phyloP scores from a whole-genome alignment of 768 basidiomycete species.

The Agaricus bisporus region DNA sequence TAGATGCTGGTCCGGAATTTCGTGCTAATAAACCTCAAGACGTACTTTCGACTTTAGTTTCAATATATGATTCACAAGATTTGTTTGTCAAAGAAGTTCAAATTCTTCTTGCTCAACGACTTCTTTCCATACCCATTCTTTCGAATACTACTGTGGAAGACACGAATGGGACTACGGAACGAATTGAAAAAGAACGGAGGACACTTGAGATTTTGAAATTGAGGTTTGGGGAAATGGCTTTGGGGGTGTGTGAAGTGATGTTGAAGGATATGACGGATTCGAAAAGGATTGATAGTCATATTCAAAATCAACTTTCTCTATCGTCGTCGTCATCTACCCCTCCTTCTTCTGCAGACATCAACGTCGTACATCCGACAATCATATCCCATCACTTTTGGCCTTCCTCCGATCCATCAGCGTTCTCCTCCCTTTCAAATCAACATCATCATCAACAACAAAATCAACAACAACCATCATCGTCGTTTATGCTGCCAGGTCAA shows the following conservation, averaged over 20 bases:
- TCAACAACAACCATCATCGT: not conserved
- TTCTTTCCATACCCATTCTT: conserved; percentile 56
- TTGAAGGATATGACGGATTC: conserved; percentile 96
- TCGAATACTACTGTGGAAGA: not conserved
- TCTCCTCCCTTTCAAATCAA: too few relatives aligned
- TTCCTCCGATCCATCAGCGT: conserved; percentile 29
- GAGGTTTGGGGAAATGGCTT: conserved; percentile 87
- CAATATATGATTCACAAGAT: conserved; percentile 96
- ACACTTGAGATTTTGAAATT: conserved; percentile 94
- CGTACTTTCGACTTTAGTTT: conserved; percentile 92
- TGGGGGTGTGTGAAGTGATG: conserved; percentile 99
- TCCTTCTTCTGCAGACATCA: conserved; percentile 12
- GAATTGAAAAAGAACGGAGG: conserved; percentile 50
- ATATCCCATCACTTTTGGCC: conserved; percentile 98
- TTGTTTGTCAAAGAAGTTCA: conserved; percentile 96
- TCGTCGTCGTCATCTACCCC: not conserved
- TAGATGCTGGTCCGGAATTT: conserved; percentile 96
- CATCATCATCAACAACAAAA: conserved; percentile 43
- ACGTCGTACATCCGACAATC: conserved; percentile 79
- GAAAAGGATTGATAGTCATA: conserved; percentile 79
- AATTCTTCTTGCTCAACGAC: conserved; percentile 79
- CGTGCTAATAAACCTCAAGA: conserved; percentile 88
- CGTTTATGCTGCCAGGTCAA: not conserved
- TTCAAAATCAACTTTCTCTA: conserved; percentile 61
- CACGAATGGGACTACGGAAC: not conserved